phyloP scores from a whole-genome alignment of 208 protist species.

The Leishmania mexicana region DNA sequence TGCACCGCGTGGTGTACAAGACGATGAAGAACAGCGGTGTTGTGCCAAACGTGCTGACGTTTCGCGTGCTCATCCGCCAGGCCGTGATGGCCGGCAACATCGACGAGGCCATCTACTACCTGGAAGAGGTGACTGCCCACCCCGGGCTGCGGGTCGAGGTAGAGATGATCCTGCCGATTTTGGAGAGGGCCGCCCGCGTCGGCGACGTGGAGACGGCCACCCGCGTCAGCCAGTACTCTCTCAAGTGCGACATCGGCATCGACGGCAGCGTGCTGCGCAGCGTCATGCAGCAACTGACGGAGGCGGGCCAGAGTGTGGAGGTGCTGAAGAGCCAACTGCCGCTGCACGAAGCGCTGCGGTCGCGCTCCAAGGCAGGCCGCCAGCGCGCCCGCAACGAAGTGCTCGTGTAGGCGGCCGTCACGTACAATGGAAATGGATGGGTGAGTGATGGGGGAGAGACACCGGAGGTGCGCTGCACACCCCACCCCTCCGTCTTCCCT shows the following conservation, averaged over 20 bases:
- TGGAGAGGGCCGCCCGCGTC: conserved; percentile 77
- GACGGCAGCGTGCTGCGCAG: conserved; percentile 66
- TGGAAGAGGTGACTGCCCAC: conserved; percentile 63
- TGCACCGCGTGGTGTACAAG: conserved; percentile 67
- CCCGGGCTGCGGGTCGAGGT: conserved; percentile 81
- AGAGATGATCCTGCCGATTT: conserved; percentile 86
- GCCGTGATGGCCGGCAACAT: conserved; percentile 70
- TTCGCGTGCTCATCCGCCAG: conserved; percentile 84
- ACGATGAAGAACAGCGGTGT: conserved; percentile 66
- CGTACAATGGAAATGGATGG: neutral
- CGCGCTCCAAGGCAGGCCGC: conserved; percentile 72
- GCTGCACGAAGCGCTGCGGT: conserved; percentile 83
- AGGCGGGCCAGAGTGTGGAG: conserved; percentile 72
- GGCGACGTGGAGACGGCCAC: conserved; percentile 81
- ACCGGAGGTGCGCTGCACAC: neutral
- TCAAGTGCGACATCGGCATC: conserved; percentile 88
- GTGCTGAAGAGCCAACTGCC: conserved; percentile 74
- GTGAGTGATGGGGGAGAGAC: neutral
- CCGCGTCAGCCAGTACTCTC: conserved; percentile 72
- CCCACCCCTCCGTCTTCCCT: neutral
- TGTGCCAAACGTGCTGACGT: conserved; percentile 71
- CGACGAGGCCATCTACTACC: conserved; percentile 78
- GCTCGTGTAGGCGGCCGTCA: conserved; percentile 20
- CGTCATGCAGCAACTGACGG: conserved; percentile 64
- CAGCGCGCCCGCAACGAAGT: conserved; percentile 72